Evolutionary conservation across 139 green algal species (phyloP).

Genomic region (Picochlorum costavermella): DNA sequence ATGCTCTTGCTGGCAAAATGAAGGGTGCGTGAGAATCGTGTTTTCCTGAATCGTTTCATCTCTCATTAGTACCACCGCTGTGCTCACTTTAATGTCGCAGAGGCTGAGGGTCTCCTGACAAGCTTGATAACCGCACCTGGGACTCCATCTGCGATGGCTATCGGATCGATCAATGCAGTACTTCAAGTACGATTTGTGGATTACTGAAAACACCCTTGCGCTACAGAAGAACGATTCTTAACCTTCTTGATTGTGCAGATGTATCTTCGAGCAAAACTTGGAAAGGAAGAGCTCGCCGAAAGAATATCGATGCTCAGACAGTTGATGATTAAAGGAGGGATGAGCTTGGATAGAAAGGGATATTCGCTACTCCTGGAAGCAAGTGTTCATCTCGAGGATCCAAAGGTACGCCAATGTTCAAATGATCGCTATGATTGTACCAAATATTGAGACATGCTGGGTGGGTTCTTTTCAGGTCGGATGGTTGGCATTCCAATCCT

Average conservation of each 20-base stretch:
- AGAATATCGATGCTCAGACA: constrained; percentile 11
- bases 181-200: neutral
- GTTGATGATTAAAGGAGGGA: constrained; percentile 1
- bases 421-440: neutral
- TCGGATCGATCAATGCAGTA: constrained; percentile 11
- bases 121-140: neutral
- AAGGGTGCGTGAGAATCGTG: neutral
- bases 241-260: neutral
- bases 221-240: neutral
- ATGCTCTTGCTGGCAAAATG: constrained; percentile 7
- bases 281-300: constrained; percentile 7
- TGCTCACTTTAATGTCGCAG: neutral
- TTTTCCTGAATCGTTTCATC: neutral
- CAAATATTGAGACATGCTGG: neutral
- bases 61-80: neutral
- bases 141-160: constrained; percentile 1
- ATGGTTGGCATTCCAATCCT: constrained; percentile 8
- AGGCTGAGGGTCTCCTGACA: constrained; percentile 5
- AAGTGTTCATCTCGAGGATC: constrained; percentile 8
- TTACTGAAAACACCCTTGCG: neutral
- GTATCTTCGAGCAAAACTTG: constrained; percentile 6
- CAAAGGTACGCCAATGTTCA: neutral
- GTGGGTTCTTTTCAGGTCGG: neutral
- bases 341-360: constrained; percentile 11
- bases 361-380: constrained; percentile 12